phyloP scores from a whole-genome alignment of 2,329 filamentous ascomycete genomes.

The Colletotrichum sp. region DNA sequence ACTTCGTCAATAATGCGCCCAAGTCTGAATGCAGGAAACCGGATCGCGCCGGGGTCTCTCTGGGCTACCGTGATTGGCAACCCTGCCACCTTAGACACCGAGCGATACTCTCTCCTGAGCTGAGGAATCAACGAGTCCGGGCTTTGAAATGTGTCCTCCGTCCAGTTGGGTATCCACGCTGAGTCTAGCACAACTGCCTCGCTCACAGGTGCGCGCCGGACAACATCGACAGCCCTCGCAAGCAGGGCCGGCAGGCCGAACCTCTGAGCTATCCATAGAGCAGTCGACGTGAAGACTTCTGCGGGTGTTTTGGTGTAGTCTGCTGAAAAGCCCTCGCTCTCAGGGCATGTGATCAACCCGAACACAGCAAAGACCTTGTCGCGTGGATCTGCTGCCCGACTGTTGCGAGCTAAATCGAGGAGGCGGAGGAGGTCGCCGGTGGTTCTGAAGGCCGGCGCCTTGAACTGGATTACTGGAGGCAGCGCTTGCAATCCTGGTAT shows the following conservation, averaged over 20 bases:
- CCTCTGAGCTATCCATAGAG: background rate
- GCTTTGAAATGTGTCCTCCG: background rate
- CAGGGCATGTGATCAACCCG: constrained; percentile 25
- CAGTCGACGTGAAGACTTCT: background rate
- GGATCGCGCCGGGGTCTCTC: background rate
- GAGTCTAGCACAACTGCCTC: background rate
- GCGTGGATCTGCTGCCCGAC: constrained; percentile 24
- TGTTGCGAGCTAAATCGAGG: background rate
- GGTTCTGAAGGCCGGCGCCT: background rate
- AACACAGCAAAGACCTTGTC: constrained; percentile 31
- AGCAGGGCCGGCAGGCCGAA: background rate
- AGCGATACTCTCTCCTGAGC: background rate
- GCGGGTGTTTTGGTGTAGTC: constrained; percentile 21
- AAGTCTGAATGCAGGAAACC: fast-evolving
- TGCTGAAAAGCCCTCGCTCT: constrained; percentile 5
- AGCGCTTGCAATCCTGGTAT: background rate
- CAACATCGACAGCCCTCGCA: background rate
- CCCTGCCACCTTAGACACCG: background rate
- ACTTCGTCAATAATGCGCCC: background rate
- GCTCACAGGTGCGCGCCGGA: background rate
- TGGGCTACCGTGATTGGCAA: background rate
- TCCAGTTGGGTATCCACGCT: background rate
- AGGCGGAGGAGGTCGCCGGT: background rate
- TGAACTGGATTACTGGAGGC: background rate
- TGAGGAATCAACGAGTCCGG: background rate